phyloP scores from a whole-genome alignment of 306 rosid genomes.

The Benincasa hispida region DNA sequence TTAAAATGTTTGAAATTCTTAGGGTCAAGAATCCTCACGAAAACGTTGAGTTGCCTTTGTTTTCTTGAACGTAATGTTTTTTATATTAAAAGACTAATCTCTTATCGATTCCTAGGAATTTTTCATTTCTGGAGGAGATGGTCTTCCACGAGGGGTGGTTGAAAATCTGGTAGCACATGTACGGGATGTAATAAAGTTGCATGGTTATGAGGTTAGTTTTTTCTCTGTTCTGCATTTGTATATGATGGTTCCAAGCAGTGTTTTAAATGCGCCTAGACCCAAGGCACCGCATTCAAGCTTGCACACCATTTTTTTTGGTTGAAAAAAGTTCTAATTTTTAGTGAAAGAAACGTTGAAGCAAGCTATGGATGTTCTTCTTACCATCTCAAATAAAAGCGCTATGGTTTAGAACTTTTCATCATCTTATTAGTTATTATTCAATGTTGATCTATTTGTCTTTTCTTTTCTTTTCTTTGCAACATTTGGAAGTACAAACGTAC shows the following conservation, averaged over 20 bases:
- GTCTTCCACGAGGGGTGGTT: conserved; percentile 94
- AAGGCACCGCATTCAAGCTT: too few species aligned
- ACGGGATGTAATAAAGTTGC: conserved; percentile 68
- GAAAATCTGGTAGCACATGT: conserved; percentile 90
- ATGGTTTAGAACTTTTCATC: too few species aligned
- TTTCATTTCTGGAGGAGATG: conserved; percentile 97
- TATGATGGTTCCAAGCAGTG: background rate
- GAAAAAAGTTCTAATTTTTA: too few species aligned
- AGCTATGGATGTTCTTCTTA: too few species aligned
- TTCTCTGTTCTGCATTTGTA: conserved; percentile 7
- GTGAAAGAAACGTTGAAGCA: too few species aligned
- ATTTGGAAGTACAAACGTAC: too few species aligned
- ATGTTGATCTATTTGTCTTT: too few species aligned
- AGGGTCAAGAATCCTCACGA: background rate
- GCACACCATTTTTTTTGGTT: too few species aligned
- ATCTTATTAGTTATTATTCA: too few species aligned
- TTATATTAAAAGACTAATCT: background rate
- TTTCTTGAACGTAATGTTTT: background rate
- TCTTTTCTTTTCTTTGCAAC: too few species aligned
- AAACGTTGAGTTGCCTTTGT: background rate
- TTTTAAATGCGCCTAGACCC: too few species aligned
- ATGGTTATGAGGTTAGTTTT: conserved; percentile 64
- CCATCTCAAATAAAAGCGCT: too few species aligned
- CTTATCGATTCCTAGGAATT: conserved; percentile 45
- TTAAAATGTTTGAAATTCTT: background rate